Percentiles rank a stretch among this genome's conserved stretches.
Conservation (phyloP, 352 stramenopile genomes). For the Pythium chondricola region DNA sequence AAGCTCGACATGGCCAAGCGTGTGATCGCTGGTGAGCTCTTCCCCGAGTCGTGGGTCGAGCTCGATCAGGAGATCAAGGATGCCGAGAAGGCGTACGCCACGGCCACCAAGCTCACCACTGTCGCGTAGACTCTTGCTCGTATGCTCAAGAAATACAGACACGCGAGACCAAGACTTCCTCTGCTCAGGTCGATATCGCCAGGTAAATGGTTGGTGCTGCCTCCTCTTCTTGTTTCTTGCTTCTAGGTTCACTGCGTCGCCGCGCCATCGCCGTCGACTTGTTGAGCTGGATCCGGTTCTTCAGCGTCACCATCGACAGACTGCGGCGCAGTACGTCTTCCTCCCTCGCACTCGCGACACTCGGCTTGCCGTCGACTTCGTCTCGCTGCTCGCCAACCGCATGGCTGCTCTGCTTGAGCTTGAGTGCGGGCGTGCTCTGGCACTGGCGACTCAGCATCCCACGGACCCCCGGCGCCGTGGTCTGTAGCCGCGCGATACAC, state of each 20-base stretch:
- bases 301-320: slow-evolving; percentile 50
- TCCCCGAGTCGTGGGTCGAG: slow-evolving; percentile 97
- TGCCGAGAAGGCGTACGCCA: slow-evolving; percentile 30
- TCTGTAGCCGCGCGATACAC: slow-evolving; percentile 35
- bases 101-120: too few relatives aligned
- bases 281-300: slow-evolving; percentile 38
- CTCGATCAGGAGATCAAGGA: slow-evolving; percentile 96
- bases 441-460: slow-evolving; percentile 15
- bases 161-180: too few relatives aligned
- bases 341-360: slow-evolving; percentile 15
- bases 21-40: slow-evolving; percentile 95
- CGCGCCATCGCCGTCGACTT: slow-evolving; percentile 20
- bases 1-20: slow-evolving; percentile 99
- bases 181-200: slow-evolving; percentile 54
- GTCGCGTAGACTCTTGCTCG: too few relatives aligned
- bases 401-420: slow-evolving; percentile 5
- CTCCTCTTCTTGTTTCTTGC: slow-evolving; percentile 6
- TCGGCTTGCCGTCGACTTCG: slow-evolving; percentile 3
- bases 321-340: slow-evolving; percentile 52
- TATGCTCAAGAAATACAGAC: too few relatives aligned
- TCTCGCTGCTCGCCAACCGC: not conserved
- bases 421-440: slow-evolving; percentile 15
- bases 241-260: slow-evolving; percentile 5
- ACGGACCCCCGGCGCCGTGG: not conserved
- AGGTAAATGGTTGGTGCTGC: slow-evolving; percentile 29